Percentiles rank a stretch among this genome's conserved stretches.
phyloP scores from a whole-genome alignment of 2,329 filamentous ascomycete species.

The Sarocladium kiliense region DNA sequence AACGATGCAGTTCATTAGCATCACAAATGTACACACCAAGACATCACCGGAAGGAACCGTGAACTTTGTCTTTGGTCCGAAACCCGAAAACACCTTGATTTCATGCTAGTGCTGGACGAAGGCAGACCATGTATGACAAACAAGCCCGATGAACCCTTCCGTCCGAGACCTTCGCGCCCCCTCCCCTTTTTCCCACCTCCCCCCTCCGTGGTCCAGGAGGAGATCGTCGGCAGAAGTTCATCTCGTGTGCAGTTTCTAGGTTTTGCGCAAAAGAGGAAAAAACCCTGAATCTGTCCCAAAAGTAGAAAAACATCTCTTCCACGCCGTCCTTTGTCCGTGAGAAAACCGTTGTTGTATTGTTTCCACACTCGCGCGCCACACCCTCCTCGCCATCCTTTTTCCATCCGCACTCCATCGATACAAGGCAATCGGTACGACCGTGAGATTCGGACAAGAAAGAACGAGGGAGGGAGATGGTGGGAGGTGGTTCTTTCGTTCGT shows the following conservation, averaged over 20 bases:
- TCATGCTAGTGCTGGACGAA: constrained; percentile 30
- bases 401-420: constrained; percentile 1
- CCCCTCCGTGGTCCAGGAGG: constrained; percentile 13
- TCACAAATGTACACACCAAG: neutral
- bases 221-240: constrained; percentile 1
- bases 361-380: neutral
- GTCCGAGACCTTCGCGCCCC: constrained; percentile 7
- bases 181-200: constrained; percentile 5
- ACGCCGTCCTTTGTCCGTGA: constrained; percentile 1
- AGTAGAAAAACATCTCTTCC: constrained; percentile 4
- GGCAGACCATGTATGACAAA: constrained; percentile 19
- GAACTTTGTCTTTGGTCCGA: constrained; percentile 26
- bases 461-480: constrained; percentile 1
- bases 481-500: constrained; percentile 6
- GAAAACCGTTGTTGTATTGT: constrained; percentile 1
- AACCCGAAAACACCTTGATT: constrained; percentile 37
- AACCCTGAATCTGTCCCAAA: constrained; percentile 7
- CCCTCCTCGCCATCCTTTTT: constrained; percentile 1
- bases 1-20: too few relatives aligned
- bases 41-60: neutral
- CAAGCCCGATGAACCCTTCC: constrained; percentile 17
- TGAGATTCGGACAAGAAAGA: constrained; percentile 1
- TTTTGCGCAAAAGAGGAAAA: constrained; percentile 5
- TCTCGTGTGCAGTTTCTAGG: constrained; percentile 5
- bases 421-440: constrained; percentile 1